Conservation (phyloP, 345 rosid genomes). For the Populus tremula region DNA sequence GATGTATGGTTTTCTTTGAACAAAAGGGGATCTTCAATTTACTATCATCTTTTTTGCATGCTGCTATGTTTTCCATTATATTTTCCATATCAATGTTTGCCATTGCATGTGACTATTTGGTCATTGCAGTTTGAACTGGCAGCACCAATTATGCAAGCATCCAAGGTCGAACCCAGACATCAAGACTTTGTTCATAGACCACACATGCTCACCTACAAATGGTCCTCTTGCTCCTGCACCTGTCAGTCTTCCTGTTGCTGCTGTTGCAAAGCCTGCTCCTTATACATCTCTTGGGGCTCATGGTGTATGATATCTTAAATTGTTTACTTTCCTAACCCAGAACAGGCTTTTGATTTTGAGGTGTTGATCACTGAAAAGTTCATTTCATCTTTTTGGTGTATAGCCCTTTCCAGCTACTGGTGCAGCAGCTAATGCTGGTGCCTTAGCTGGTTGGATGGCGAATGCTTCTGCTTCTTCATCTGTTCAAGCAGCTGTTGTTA, state of each 20-base stretch:
- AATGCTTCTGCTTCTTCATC: slow-evolving; percentile 74
- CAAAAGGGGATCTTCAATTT: not conserved
- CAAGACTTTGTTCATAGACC: slow-evolving; percentile 74
- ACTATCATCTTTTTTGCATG: not conserved
- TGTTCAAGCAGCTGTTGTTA: slow-evolving; percentile 81
- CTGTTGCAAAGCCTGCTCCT: slow-evolving; percentile 53
- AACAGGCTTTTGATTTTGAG: slow-evolving; percentile 1
- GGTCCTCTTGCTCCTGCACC: slow-evolving; percentile 67
- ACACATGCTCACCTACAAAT: slow-evolving; percentile 60
- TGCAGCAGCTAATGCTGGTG: slow-evolving; percentile 60
- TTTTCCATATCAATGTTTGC: not conserved
- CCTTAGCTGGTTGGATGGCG: slow-evolving; percentile 87
- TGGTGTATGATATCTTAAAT: slow-evolving; percentile 41
- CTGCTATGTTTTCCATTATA: not conserved
- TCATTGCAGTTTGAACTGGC: slow-evolving; percentile 77
- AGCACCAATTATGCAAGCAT: slow-evolving; percentile 84
- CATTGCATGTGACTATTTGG: slow-evolving; percentile 1
- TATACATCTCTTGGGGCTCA: slow-evolving; percentile 56
- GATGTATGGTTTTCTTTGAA: not conserved
- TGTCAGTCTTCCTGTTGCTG: slow-evolving; percentile 55
- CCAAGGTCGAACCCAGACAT: slow-evolving; percentile 85
- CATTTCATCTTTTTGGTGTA: slow-evolving; percentile 10
- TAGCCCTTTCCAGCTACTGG: slow-evolving; percentile 65
- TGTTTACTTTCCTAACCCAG: not conserved
- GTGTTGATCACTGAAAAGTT: not conserved